Evolutionary conservation across 257 asterid species (phyloP).

Genomic region (Ballota nigra): DNA sequence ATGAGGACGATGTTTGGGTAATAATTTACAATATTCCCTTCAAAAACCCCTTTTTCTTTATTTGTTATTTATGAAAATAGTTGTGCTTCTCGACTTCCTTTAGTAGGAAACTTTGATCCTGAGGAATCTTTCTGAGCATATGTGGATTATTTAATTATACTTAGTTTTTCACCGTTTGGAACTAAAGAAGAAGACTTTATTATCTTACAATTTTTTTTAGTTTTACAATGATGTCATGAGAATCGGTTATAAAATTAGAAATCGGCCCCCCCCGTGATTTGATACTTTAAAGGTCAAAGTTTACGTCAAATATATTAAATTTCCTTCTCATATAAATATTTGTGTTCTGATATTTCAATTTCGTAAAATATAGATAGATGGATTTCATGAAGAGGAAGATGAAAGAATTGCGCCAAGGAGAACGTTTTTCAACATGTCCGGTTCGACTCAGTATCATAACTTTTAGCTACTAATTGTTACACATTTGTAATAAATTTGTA

Average conservation of each 20-base stretch:
- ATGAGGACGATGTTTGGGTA: slow-evolving; percentile 79
- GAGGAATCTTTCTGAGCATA: slow-evolving; percentile 5
- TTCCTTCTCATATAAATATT: background rate
- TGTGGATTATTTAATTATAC: background rate
- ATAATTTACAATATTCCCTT: slow-evolving; percentile 21
- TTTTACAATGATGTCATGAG: slow-evolving; percentile 7
- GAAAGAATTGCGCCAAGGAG: no score
- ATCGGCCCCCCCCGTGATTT: slow-evolving; percentile 16
- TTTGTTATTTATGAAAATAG: background rate
- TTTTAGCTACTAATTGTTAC: slow-evolving; percentile 32
- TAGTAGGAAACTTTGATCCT: slow-evolving; percentile 10
- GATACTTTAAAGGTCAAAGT: background rate
- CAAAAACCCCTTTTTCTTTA: background rate
- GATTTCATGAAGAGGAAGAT: slow-evolving; percentile 54
- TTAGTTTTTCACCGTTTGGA: background rate
- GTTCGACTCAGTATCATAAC: slow-evolving; percentile 37
- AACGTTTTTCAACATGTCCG: slow-evolving; percentile 45
- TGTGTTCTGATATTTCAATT: background rate
- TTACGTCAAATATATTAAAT: background rate
- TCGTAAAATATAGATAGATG: slow-evolving; percentile 40
- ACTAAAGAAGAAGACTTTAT: background rate
- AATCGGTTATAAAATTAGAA: background rate
- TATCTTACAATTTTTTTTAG: background rate
- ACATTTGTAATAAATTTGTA: background rate
- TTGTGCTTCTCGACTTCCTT: slow-evolving; percentile 16